Base-by-base conservation (phyloP, 1,284 basidiomycete genomes). In the Cryptococcus sp. region DNA sequence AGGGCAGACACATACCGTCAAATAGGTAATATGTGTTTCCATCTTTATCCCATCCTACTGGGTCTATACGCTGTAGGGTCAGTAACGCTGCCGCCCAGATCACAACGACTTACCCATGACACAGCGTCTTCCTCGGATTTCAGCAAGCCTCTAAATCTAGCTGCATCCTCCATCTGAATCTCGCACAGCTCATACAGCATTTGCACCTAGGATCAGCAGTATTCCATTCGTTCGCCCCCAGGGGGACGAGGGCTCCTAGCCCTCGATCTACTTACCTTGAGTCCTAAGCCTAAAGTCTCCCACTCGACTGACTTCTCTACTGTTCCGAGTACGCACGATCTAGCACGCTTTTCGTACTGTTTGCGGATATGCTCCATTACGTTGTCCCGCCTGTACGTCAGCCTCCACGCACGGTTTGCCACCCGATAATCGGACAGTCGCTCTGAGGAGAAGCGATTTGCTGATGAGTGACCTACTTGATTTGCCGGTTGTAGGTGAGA, bases 21-120 rank as follows among this genome's bases (percentile, higher is more conserved):
- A 81, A 80, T 32, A 81, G 70, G 68, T 70, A 82, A 65, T 80
- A 81, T 1, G 76, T 77, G 62, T 81, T 81, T 32, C 77, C 76
- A 2, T 67, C 48, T 41, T 73, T 73, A 61, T 82, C 80, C 75
- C 74, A 78, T 4, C 80, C 80, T 25, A 79, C 66, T 3, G 80
- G 80, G 28, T 81, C 77, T 23, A 81, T 75, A 24, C 79, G 64
- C 78, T 78, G 59, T 3, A 4, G 1, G 32, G 22, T 48, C 25
- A 50, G 43, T 28, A 19, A 41, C 39, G 18, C 34, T 41, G 39
- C 39, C 28, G 22, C 25, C 16, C 34, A 25, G 28, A 24, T n/a
- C 45, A 23, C 10, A 31, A 22, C 7, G 4, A 61, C 76, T 41
- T 36, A 78, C 77, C 79, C 79, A 80, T 40, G 70, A 70, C 0